Percentiles rank a stretch among this genome's conserved stretches.
Conservation (phyloP, 1,139 yeast genomes). For the Hyphopichia khmerensis region DNA sequence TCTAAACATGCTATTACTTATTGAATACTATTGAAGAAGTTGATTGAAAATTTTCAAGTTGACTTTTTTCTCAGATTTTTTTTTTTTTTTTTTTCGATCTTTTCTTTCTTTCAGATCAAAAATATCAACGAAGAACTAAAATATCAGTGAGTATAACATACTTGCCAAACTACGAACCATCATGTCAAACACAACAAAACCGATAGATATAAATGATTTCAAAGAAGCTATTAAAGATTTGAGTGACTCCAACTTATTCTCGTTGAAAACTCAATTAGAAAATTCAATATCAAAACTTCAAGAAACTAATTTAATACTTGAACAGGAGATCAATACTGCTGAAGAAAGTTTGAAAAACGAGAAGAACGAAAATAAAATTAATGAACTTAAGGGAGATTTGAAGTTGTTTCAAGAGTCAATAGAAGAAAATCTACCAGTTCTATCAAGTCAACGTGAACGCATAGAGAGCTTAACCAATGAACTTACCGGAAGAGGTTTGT, state of each 20-base stretch:
- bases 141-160: too few relatives aligned
- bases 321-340: slow-evolving; percentile 21
- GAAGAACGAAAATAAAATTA: slow-evolving; percentile 9
- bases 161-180: background rate
- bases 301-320: slow-evolving; percentile 31
- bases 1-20: background rate
- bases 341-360: slow-evolving; percentile 9
- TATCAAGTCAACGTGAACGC: slow-evolving; percentile 26
- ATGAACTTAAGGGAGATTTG: slow-evolving; percentile 21
- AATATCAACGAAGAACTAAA: too few relatives aligned
- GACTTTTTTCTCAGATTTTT: too few relatives aligned
- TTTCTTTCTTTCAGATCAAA: too few relatives aligned
- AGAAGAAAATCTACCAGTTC: slow-evolving; percentile 32
- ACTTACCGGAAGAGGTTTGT: slow-evolving; percentile 25
- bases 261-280: slow-evolving; percentile 23
- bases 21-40: too few relatives aligned
- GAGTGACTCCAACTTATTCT: slow-evolving; percentile 29
- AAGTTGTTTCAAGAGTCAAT: slow-evolving; percentile 29
- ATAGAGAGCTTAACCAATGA: slow-evolving; percentile 23
- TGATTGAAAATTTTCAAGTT: too few relatives aligned
- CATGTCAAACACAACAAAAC: slow-evolving; percentile 19
- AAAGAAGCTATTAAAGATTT: slow-evolving; percentile 30
- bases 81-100: too few relatives aligned
- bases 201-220: slow-evolving; percentile 30
- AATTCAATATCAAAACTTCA: slow-evolving; percentile 28